Evolutionary conservation across 306 rosid species (phyloP), one percentile per base, ranked within the genome.

Genomic region (Argentina anserina): DNA sequence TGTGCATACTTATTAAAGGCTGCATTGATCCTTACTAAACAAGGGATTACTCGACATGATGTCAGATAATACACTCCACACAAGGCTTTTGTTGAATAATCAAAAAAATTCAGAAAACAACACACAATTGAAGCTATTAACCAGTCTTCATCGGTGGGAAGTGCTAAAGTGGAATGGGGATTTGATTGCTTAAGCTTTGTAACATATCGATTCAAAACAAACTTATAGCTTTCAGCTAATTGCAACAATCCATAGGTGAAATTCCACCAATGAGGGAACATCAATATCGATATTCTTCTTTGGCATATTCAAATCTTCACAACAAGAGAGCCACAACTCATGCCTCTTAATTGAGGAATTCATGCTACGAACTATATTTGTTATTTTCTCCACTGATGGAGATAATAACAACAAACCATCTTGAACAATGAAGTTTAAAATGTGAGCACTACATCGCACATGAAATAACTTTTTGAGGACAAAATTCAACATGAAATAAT

Each of bases 251-350:
- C 28, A 63, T 41, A 41, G 8, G 46, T 41, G 14, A 13, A 41
- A 36, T 36, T 63, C 68, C 45, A 63, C 42, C 26, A 34, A 63
- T 34, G 46, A 34, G n/a, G 46, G 68, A 33, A 63, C 53, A 63
- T 63, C 68, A 34, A 15, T 34, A 7, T 34, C 23, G 11, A 63
- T 63, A 33, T 63, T 18, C 31, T 11, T 63, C 23, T 10, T 34
- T 14, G 36, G 11, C 23, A 33, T 29, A 17, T 15, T 20, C 8
- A 63, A 31, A 3, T 63, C 25, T 2, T 0, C 21, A 63, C 68
- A 63, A 63, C 11, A 34, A 29, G 36, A 15, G 13, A 14, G 6
- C 39, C 42, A 63, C 13, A 63, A 29, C 31, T 63, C 26, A 34
- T 63, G 68, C 20, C 68, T 63, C 39, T 7, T 5, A 15, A 17